Evolutionary conservation across 2,329 filamentous ascomycete genomes (phyloP), one percentile per base, ranked within the genome.

Genomic region (Diplodia scrobiculata): DNA sequence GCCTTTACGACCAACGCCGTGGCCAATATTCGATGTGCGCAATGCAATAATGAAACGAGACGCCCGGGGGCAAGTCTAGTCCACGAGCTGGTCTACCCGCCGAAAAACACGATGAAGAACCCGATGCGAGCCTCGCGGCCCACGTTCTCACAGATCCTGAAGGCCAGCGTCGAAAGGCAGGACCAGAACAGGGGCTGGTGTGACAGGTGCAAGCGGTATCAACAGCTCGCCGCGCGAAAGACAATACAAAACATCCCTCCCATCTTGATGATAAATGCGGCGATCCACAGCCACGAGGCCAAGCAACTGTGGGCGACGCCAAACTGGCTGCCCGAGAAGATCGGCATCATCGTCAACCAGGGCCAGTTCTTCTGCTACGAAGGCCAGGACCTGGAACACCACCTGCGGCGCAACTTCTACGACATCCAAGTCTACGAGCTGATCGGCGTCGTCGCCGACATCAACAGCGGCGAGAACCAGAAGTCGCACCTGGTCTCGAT

Each of bases 331-430:
- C 95, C 95, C 0, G 90, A 95, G 73, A 92, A 98, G 75, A 93
- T 99, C 72, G 95, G 95, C 45, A 87, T 99, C 73, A 91, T 96
- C 66, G 87, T 97, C 66, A 91, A 96, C 67, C 87, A 91, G 72
- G 92, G 91, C n/a, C 91, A 96, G 73, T 91, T 98, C 74, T 93
- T 91, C 77, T 97, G 93, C 77, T 98, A 92, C 70, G 93, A 99
- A 77, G 94, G 95, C 1, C 89, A 96, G 63, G 93, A 98, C 72
- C 79, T 99, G 69, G 89, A 89, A 74, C 79, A 91, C 55, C 91
- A 95, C 71, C 79, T 96, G 25, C 89, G 94, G 73, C 86, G 90
- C 36, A 91, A 90, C 25, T 89, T 89, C 6, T 90, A 93, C 67
- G 89, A 90, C 60, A 90, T 98, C 58, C 87, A 88, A 13, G 89